These are phyloP conservation scores for Prunus salicina DNA, from an alignment of 306 rosid species.

Conservation along the genomic window DNA sequence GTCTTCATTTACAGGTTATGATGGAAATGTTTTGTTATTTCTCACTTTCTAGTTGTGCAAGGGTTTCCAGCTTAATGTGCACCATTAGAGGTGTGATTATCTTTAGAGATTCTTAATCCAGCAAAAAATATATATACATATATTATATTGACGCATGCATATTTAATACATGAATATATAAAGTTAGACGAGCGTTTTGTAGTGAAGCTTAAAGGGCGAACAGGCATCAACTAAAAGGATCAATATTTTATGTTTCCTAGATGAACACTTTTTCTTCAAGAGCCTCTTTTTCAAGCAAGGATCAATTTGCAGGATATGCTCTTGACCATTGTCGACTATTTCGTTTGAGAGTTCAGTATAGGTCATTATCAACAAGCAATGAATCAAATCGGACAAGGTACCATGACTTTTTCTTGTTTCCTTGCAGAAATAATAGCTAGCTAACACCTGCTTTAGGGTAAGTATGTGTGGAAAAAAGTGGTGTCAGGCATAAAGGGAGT, in stretches of 20 bases:
- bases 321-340: constrained; percentile 1
- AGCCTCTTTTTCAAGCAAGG: constrained; percentile 6
- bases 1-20: constrained; percentile 43
- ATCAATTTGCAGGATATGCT: constrained; percentile 25
- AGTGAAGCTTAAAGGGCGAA: background rate
- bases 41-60: too few relatives aligned
- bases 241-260: background rate
- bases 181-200: background rate
- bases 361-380: constrained; percentile 1
- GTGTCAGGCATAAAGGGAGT: background rate
- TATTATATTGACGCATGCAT: background rate
- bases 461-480: background rate
- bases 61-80: too few relatives aligned
- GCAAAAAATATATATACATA: background rate
- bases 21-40: background rate
- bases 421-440: background rate
- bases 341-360: background rate
- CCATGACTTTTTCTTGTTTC: constrained; percentile 1
- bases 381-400: background rate
- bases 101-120: background rate
- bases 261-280: background rate
- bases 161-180: background rate
- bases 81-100: background rate
- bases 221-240: background rate
- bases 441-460: background rate